A percentile compares a stretch with the other conserved stretches of the same genome.
Conservation (phyloP, 495 filamentous ascomycete species). For the Poronia punctata region DNA sequence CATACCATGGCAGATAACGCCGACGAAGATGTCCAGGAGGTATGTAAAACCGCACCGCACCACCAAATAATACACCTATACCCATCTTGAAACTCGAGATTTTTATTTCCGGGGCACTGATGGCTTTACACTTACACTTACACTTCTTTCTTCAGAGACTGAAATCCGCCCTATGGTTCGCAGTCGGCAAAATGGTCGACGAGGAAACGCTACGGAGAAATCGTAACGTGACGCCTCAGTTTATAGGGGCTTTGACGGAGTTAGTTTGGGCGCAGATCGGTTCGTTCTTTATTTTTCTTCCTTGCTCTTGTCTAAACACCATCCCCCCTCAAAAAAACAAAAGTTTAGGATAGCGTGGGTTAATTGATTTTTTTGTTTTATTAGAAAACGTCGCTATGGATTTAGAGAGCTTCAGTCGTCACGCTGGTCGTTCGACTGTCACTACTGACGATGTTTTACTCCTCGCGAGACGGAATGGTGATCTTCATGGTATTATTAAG, state of each 20-base stretch:
- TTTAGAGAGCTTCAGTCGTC: constrained; percentile 76
- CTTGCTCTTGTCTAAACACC: not conserved
- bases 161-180: constrained; percentile 91
- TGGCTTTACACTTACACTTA: not conserved
- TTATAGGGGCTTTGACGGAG: constrained; percentile 87
- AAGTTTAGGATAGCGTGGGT: too few species aligned
- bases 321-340: too few species aligned
- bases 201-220: constrained; percentile 69
- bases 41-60: constrained; percentile 3
- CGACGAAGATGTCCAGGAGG: constrained; percentile 26
- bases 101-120: too few species aligned
- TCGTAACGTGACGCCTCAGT: constrained; percentile 87
- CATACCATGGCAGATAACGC: constrained; percentile 22
- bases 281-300: constrained; percentile 27
- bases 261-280: constrained; percentile 88
- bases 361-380: constrained; percentile 1
- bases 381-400: constrained; percentile 69
- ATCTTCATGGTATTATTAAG: constrained; percentile 64
- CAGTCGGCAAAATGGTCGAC: constrained; percentile 83
- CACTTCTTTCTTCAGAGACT: constrained; percentile 51
- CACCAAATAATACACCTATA: not conserved
- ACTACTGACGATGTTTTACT: constrained; percentile 82
- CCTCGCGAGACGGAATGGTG: constrained; percentile 78
- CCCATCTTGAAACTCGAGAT: constrained; percentile 2
- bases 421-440: constrained; percentile 78